Evolutionary conservation across 1,284 basidiomycete genomes (phyloP).

Genomic region (Mycosarcoma mackinlayi): DNA sequence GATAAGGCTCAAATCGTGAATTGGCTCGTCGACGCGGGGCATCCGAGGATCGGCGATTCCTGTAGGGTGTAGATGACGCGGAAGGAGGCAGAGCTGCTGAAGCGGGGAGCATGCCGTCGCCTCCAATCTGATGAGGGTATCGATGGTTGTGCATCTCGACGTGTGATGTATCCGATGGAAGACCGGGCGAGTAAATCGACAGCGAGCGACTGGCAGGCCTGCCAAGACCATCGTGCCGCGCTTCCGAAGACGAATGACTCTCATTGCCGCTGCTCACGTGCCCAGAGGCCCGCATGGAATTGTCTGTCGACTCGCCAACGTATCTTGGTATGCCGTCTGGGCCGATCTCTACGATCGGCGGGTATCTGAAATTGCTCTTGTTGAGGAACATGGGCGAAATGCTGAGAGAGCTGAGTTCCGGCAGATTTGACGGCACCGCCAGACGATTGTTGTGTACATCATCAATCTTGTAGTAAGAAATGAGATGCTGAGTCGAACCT

Average conservation of each 20-base stretch:
- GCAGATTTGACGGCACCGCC: slow-evolving; percentile 85
- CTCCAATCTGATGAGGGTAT: slow-evolving; percentile 45
- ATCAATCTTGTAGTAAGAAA: slow-evolving; percentile 93
- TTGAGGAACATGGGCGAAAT: slow-evolving; percentile 90
- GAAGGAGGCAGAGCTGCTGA: slow-evolving; percentile 22
- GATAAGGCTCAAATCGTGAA: slow-evolving; percentile 42
- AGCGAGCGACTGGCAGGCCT: slow-evolving; percentile 28
- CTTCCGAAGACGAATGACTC: slow-evolving; percentile 40
- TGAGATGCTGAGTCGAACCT: slow-evolving; percentile 89
- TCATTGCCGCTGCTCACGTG: slow-evolving; percentile 46
- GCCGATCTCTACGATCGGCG: slow-evolving; percentile 85
- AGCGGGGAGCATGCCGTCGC: slow-evolving; percentile 29
- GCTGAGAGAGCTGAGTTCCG: slow-evolving; percentile 84
- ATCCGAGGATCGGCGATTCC: slow-evolving; percentile 31
- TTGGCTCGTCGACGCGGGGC: slow-evolving; percentile 34
- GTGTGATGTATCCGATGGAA: slow-evolving; percentile 13
- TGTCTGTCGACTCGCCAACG: slow-evolving; percentile 67
- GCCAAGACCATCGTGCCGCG: slow-evolving; percentile 20
- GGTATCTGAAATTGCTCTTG: slow-evolving; percentile 88
- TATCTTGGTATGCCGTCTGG: slow-evolving; percentile 81
- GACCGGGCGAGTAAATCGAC: slow-evolving; percentile 28
- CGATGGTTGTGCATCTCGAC: slow-evolving; percentile 28
- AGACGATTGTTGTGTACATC: slow-evolving; percentile 89
- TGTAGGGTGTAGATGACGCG: slow-evolving; percentile 12
- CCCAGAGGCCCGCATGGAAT: slow-evolving; percentile 21